Base-by-base conservation (phyloP, 257 asterid genomes). In the Solanum medicagineum region DNA sequence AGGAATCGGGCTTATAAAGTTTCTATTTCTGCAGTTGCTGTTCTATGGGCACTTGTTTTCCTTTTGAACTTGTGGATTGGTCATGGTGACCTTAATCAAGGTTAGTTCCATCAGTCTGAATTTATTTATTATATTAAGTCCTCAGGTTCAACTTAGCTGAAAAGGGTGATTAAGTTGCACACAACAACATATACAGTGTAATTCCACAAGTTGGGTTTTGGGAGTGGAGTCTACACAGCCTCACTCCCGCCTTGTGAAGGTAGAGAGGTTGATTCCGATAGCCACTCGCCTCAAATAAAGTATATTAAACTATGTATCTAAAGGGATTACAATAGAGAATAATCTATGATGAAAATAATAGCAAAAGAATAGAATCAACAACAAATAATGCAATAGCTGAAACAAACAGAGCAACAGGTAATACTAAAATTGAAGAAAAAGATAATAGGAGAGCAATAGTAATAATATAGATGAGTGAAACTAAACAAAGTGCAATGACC, bases 1-100 rank as follows among this genome's bases (percentile, higher is more conserved):
- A 88, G 90, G 87, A 85, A 83, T 57, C 90, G 87, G 81, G 89
- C 93, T 87, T 94, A 90, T 91, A 93, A 87, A 87, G 91, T 92
- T 81, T 94, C 99, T 54, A 88, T 97, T 85, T 92, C 97, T 79
- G 86, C 89, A 47, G 91, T 89, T 79, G 63, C 91, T 81, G 84
- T 93, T 87, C 87, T 94, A 10, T 95, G 98, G 99, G 96, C 91
- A 47, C 87, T 94, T 60, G 88, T 94, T 40, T 97, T 97, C 90
- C 91, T 97, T 86, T 83, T 97, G 84, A 95, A 91, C 86, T 85
- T 91, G 85, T 93, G 98, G 98, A 87, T 93, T 51, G 92, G 98
- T 83, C 93, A 89, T 85, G 92, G 96, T 42, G 97, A 92, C 86
- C 91, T 92, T 83, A 90, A 90, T 75, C 87, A 88, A 92, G 99